A percentile compares a stretch with the other conserved stretches of the same genome.
phyloP scores from a whole-genome alignment of 176 grass and related monocot species.

The Pontederia crassipes region DNA sequence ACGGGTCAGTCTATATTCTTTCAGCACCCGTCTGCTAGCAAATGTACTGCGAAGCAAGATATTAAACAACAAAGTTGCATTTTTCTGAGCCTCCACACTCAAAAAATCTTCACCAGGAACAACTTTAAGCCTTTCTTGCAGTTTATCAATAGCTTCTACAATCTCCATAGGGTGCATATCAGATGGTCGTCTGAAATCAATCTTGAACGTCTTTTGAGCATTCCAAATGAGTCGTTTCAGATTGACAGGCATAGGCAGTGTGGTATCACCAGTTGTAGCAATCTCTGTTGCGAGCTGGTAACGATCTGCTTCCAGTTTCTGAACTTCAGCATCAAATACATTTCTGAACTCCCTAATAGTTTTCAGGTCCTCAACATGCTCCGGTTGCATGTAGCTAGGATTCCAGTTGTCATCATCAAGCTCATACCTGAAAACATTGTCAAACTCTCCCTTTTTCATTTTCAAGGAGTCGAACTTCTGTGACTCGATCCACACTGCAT shows the following conservation, averaged over 20 bases:
- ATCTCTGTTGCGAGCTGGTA: constrained; percentile 88
- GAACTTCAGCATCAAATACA: constrained; percentile 96
- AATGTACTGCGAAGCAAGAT: constrained; percentile 90
- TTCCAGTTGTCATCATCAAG: constrained; percentile 92
- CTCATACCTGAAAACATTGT: constrained; percentile 67
- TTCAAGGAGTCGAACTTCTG: constrained; percentile 94
- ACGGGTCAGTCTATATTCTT: constrained; percentile 81
- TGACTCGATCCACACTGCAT: constrained; percentile 92
- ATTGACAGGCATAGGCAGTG: constrained; percentile 91
- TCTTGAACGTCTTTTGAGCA: constrained; percentile 94
- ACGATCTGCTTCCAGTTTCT: constrained; percentile 85
- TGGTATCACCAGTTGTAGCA: constrained; percentile 72
- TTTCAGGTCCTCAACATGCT: constrained; percentile 95
- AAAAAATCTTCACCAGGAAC: constrained; percentile 93
- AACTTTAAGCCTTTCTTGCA: constrained; percentile 90
- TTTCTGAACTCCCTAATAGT: constrained; percentile 88
- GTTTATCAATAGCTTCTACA: constrained; percentile 94
- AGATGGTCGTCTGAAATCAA: constrained; percentile 89
- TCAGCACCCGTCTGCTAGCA: constrained; percentile 91
- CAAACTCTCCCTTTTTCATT: constrained; percentile 79
- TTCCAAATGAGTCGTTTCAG: constrained; percentile 96
- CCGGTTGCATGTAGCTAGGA: constrained; percentile 86
- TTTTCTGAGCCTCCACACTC: constrained; percentile 97
- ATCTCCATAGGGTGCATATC: constrained; percentile 99
- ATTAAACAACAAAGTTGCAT: constrained; percentile 94